These are phyloP conservation scores for Jasminum sambac DNA, from an alignment of 257 asterid species.

Conservation along the genomic window DNA sequence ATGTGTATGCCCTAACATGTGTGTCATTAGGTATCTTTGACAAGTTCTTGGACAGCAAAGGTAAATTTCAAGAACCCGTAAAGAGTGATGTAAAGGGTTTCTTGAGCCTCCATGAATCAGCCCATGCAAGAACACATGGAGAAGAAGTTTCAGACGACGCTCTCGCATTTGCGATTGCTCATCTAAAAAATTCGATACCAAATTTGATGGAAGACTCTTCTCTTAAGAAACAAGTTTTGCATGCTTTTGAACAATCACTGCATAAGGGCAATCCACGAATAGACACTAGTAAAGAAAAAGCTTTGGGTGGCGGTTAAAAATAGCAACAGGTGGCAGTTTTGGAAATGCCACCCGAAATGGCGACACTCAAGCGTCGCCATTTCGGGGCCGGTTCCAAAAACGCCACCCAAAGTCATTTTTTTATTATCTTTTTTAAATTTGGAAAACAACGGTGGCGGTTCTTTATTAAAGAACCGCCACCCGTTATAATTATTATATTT, in stretches of 20 bases:
- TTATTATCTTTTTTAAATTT: no score
- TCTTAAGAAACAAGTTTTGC: neutral
- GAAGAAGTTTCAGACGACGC: no score
- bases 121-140: neutral
- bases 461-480: no score
- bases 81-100: neutral
- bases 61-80: neutral
- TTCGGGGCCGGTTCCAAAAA: no score
- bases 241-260: neutral
- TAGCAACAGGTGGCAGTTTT: no score
- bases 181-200: neutral
- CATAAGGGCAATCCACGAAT: neutral
- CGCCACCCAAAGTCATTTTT: no score
- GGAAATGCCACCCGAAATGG: no score
- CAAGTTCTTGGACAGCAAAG: neutral
- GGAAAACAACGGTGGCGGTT: no score
- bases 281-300: neutral
- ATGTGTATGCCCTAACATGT: no score
- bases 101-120: neutral
- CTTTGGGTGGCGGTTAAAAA: no score
- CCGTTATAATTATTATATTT: no score
- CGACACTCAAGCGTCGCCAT: no score
- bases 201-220: neutral
- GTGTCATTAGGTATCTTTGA: neutral
- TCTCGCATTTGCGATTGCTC: neutral